Evolutionary conservation across 2,329 filamentous ascomycete genomes (phyloP), one percentile per base, ranked within the genome.

Genomic region (Pestalotiopsis sp.): DNA sequence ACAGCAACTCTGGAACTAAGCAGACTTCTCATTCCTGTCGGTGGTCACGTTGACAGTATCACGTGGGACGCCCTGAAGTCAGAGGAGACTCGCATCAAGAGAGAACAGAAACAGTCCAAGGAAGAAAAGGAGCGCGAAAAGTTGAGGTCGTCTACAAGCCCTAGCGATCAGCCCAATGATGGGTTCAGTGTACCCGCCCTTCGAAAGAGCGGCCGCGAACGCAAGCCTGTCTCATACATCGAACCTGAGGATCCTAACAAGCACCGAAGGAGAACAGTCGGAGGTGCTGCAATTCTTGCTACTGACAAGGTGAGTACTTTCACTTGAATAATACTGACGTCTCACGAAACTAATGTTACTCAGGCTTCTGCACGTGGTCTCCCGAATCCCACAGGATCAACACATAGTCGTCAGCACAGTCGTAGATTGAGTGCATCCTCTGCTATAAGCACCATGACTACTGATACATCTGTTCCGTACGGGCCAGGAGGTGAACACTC

Each of bases 1-100:
- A 87, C 91, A 35, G 94, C 94, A n/a, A 88, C 93, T 0, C 88
- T 93, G 73, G 94, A 97, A 76, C 82, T 98, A 13, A 92, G 90
- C 74, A 94, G 93, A 76, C 78, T 97, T 4, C 86, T 98, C 24
- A 92, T 98, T 67, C 96, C 95, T 0, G 84, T 83, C 0, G 86
- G 91, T 71, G 88, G 94, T 3, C 89, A 94, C 72, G 94, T 92
- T 0, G 85, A 85, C 65, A 97, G 94, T 79, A 93, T 87, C 78
- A 91, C 84, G 39, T 86, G 90, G 9, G 92, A 97, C 72, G 94
- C 98, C 59, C 84, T 98, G 6, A 91, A 91, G 68, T 87, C 87
- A 0, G 90, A 92, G 75, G 89, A 89, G 24, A 88, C 87, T 66
- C 80, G 89, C 72, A 81, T 84, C 70, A 81, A 91, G 73, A 83